These are phyloP conservation scores for Boletus speciosus DNA, from an alignment of 768 basidiomycete genomes.

Conservation along the genomic window DNA sequence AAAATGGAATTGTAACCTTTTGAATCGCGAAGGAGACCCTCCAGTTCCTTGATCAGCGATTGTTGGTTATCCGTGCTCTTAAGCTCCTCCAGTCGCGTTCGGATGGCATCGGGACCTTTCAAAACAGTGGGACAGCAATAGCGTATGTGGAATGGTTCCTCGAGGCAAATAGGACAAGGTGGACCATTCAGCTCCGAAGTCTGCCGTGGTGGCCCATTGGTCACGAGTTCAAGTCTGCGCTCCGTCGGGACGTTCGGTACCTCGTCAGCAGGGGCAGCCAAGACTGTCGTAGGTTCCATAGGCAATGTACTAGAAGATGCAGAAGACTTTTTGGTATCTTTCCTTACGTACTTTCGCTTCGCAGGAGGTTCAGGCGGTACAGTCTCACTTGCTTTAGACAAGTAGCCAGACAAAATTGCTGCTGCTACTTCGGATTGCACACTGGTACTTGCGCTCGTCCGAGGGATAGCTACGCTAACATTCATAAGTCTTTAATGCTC, in stretches of 20 bases:
- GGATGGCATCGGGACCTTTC: conserved; percentile 42
- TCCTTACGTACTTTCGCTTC: conserved; percentile 10
- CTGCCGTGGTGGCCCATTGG: neutral
- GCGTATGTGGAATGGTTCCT: conserved; percentile 44
- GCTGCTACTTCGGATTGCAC: conserved; percentile 19
- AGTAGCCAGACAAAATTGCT: conserved; percentile 12
- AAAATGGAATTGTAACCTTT: conserved; percentile 17
- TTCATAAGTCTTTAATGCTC: conserved; percentile 16
- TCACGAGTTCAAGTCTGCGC: neutral
- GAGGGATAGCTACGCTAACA: conserved; percentile 21
- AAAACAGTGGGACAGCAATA: conserved; percentile 47
- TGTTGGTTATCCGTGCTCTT: conserved; percentile 23
- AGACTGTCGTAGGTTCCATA: neutral
- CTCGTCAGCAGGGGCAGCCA: neutral
- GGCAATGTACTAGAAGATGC: neutral
- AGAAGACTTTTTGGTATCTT: conserved; percentile 1
- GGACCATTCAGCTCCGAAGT: conserved; percentile 4
- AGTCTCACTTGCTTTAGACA: conserved; percentile 1
- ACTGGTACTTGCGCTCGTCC: conserved; percentile 15
- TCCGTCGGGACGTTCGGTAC: neutral
- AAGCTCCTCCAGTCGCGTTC: conserved; percentile 44
- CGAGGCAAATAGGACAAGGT: conserved; percentile 46
- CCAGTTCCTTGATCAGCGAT: conserved; percentile 41
- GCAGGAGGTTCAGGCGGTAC: conserved; percentile 6
- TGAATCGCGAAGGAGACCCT: conserved; percentile 31